These are phyloP conservation scores for Eleusine indica DNA, from an alignment of 176 grass and related monocot genomes.

Conservation along the genomic window DNA sequence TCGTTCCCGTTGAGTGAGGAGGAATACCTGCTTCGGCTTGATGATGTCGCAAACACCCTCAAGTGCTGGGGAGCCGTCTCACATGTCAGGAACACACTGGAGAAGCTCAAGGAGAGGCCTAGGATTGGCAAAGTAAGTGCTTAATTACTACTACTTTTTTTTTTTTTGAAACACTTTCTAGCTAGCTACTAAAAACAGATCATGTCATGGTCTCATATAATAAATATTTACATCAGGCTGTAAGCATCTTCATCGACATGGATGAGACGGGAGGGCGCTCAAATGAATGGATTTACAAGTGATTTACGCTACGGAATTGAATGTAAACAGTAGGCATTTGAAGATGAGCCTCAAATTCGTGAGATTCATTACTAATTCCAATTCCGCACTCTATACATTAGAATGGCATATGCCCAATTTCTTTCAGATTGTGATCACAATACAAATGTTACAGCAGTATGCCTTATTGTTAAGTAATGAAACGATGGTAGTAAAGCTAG, in stretches of 20 bases:
- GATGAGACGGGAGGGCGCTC: constrained; percentile 68
- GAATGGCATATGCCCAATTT: too few species aligned
- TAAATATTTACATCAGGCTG: constrained; percentile 45
- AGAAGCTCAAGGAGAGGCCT: constrained; percentile 83
- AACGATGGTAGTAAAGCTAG: background rate
- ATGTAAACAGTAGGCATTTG: too few species aligned
- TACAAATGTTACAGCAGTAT: too few species aligned
- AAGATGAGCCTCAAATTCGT: too few species aligned
- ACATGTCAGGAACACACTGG: constrained; percentile 75
- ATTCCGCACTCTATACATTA: too few species aligned
- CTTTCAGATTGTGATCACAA: too few species aligned
- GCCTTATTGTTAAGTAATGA: too few species aligned
- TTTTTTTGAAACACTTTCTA: too few species aligned
- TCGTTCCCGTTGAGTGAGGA: constrained; percentile 97
- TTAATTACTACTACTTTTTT: too few species aligned
- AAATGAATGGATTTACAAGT: constrained; percentile 95
- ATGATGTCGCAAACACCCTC: constrained; percentile 80
- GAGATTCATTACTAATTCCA: too few species aligned
- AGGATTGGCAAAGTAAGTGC: constrained; percentile 81
- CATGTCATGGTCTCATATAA: too few species aligned
- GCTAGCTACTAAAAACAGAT: too few species aligned
- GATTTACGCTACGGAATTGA: background rate
- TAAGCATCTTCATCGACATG: constrained; percentile 99
- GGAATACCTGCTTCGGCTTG: constrained; percentile 92
- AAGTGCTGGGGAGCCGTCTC: constrained; percentile 96